phyloP scores from a whole-genome alignment of 352 stramenopile genomes.

The Phytophthora nicotianae region DNA sequence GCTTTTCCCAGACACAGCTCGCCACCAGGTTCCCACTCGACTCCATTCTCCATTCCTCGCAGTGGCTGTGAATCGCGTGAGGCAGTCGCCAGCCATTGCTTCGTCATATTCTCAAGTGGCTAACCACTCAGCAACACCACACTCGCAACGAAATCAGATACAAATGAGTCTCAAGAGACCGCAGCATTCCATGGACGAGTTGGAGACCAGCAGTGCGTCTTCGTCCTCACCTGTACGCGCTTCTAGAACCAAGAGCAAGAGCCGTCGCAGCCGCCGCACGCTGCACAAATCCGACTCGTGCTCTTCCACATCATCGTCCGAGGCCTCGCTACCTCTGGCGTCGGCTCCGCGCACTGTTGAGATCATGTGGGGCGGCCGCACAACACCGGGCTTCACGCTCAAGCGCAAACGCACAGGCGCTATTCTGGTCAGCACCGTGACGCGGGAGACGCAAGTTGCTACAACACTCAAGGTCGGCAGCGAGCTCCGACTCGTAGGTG shows the following conservation, averaged over 20 bases:
- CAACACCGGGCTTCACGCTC: conserved; percentile 69
- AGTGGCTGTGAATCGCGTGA: neutral
- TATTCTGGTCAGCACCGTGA: conserved; percentile 74
- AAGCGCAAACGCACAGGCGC: conserved; percentile 75
- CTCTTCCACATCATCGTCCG: conserved; percentile 10
- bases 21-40: conserved; percentile 10
- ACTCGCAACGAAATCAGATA: neutral
- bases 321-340: conserved; percentile 20
- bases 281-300: conserved; percentile 18
- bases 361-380: conserved; percentile 67
- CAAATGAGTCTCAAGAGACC: conserved; percentile 34
- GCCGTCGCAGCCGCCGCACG: conserved; percentile 15
- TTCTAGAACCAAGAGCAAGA: conserved; percentile 15
- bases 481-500: conserved; percentile 75
- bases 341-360: conserved; percentile 60
- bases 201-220: neutral
- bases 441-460: conserved; percentile 25
- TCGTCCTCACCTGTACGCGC: neutral
- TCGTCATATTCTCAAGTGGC: conserved; percentile 4
- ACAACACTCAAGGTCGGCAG: conserved; percentile 64
- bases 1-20: conserved; percentile 16
- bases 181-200: conserved; percentile 17
- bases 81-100: neutral
- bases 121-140: conserved; percentile 1
- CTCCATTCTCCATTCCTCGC: conserved; percentile 24